Percentiles rank a stretch among this genome's conserved stretches.
These are phyloP conservation scores for Dactylonectria macrodidyma DNA, from an alignment of 2,329 filamentous ascomycete genomes.

Conservation along the genomic window DNA sequence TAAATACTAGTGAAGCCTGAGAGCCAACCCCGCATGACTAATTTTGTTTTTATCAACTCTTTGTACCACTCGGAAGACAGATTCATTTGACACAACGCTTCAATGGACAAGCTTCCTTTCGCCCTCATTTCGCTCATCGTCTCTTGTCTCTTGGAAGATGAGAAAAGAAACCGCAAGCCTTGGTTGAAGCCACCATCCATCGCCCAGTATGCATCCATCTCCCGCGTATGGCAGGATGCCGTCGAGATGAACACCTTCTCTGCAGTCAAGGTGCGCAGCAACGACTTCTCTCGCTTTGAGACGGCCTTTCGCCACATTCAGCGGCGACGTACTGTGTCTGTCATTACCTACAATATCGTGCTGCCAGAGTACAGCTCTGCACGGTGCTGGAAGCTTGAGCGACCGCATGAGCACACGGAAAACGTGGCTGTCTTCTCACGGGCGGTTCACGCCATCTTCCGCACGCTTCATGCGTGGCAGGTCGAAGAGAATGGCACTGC, in stretches of 20 bases:
- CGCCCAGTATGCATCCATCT: constrained; percentile 21
- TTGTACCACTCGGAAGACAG: neutral
- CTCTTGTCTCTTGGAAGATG: constrained; percentile 12
- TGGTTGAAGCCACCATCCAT: constrained; percentile 12
- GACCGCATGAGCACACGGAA: constrained; percentile 18
- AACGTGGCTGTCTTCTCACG: constrained; percentile 8
- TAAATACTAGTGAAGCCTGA: neutral
- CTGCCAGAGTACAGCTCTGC: constrained; percentile 12
- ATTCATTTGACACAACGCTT: neutral
- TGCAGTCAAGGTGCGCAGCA: neutral
- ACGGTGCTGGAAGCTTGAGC: constrained; percentile 24
- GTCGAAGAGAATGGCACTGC: neutral
- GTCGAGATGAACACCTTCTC: constrained; percentile 10
- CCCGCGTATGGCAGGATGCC: constrained; percentile 17
- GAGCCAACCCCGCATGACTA: neutral
- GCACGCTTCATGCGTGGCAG: neutral
- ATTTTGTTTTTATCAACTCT: neutral
- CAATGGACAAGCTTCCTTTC: neutral
- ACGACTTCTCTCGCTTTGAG: constrained; percentile 4
- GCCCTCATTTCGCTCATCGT: neutral
- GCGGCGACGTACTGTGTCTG: neutral
- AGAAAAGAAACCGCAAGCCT: constrained; percentile 8
- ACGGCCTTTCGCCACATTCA: neutral
- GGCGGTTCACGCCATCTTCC: constrained; percentile 14
- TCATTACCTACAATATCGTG: constrained; percentile 7